Percentiles rank a stretch among this genome's conserved stretches.
phyloP scores from a whole-genome alignment of 2,329 filamentous ascomycete genomes.

The Paramyrothecium roridum region DNA sequence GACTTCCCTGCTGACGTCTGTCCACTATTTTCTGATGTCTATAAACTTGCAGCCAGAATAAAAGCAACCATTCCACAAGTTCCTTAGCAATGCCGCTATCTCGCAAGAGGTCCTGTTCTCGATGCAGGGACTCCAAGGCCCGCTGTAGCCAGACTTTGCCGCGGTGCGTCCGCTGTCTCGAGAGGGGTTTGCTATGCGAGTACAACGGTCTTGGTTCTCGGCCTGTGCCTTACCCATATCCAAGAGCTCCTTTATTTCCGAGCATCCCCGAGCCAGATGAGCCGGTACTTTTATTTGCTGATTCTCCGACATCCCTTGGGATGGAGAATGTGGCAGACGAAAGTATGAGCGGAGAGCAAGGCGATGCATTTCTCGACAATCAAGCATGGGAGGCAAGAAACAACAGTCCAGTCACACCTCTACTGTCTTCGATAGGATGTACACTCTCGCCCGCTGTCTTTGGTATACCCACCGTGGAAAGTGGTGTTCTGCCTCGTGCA shows the following conservation, averaged over 20 bases:
- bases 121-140: slow-evolving; percentile 9
- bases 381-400: no score
- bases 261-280: background rate
- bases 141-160: slow-evolving; percentile 8
- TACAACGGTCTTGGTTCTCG: slow-evolving; percentile 3
- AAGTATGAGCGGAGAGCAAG: no score
- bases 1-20: background rate
- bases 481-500: background rate
- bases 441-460: no score
- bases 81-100: slow-evolving; percentile 9
- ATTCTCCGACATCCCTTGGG: no score
- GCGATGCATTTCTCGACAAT: no score
- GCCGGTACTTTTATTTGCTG: background rate
- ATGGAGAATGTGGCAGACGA: no score
- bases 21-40: no score
- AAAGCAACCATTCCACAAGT: no score
- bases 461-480: no score
- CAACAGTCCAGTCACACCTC: no score
- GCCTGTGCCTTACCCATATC: background rate
- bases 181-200: slow-evolving; percentile 5
- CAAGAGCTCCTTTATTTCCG: background rate
- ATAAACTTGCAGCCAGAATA: no score
- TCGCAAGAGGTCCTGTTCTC: slow-evolving; percentile 11
- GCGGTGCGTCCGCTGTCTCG: slow-evolving; percentile 8
- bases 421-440: no score